These are phyloP conservation scores for Mucuna pruriens DNA, from an alignment of 306 rosid genomes.

Conservation along the genomic window DNA sequence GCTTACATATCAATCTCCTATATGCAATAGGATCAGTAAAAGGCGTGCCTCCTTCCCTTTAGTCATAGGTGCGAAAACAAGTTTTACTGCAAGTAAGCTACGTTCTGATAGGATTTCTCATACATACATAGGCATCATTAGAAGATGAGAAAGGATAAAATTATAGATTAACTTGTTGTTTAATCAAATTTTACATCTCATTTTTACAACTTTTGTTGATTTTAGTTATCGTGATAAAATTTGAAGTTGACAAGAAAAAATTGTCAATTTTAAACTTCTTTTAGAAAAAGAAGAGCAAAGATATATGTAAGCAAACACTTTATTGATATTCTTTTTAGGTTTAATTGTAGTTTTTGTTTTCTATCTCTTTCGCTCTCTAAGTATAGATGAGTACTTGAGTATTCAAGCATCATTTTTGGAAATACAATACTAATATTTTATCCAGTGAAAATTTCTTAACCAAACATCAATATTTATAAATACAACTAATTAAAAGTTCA, in stretches of 20 bases:
- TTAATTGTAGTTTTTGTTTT: too few relatives aligned
- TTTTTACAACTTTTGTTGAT: not conserved
- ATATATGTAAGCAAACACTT: too few relatives aligned
- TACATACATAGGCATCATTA: not conserved
- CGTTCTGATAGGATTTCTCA: too few relatives aligned
- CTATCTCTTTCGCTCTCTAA: not conserved
- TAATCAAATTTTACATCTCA: not conserved
- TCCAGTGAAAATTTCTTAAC: not conserved
- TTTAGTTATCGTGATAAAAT: not conserved
- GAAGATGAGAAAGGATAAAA: not conserved
- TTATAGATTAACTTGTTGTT: not conserved
- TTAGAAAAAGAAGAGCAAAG: not conserved
- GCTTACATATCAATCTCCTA: too few relatives aligned
- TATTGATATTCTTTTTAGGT: too few relatives aligned
- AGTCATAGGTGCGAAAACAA: too few relatives aligned
- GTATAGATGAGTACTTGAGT: not conserved
- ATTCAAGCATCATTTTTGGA: not conserved
- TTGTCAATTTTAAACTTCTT: not conserved
- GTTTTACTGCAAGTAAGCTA: too few relatives aligned
- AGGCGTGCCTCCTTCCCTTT: too few relatives aligned
- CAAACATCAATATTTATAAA: not conserved
- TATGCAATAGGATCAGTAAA: too few relatives aligned
- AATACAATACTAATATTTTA: not conserved
- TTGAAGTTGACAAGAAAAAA: not conserved
- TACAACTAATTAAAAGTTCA: not conserved